These are phyloP conservation scores for Xylariaceae sp. DNA, from an alignment of 2,329 filamentous ascomycete species.

Conservation along the genomic window DNA sequence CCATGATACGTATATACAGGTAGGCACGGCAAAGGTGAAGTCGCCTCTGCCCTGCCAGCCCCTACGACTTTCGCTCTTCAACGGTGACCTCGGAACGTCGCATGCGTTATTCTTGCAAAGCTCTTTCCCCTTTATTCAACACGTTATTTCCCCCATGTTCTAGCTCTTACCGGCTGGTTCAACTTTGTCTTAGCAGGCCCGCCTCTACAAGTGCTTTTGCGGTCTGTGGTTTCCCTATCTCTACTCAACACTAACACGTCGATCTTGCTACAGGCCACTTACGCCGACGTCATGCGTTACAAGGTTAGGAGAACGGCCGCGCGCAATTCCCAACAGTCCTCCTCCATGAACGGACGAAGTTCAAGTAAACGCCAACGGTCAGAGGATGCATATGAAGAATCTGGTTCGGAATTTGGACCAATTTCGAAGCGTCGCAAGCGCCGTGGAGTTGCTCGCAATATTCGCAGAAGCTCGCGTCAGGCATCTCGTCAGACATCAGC, in stretches of 20 bases:
- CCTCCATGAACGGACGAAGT: constrained; percentile 3
- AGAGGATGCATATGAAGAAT: constrained; percentile 25
- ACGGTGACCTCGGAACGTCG: background rate
- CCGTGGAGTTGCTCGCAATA: background rate
- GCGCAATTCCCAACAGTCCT: constrained; percentile 19
- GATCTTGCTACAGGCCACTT: constrained; percentile 23
- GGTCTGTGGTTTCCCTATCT: background rate
- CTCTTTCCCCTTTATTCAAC: background rate
- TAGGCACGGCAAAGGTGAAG: no score
- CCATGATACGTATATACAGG: no score
- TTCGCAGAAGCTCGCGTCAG: constrained; percentile 18
- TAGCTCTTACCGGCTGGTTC: background rate
- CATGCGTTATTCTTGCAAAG: background rate
- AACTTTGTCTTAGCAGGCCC: background rate
- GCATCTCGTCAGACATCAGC: constrained; percentile 16
- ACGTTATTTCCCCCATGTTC: background rate
- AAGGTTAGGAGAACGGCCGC: constrained; percentile 24
- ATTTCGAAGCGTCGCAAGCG: constrained; percentile 15
- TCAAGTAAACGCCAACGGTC: constrained; percentile 16
- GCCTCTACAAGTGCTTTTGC: background rate
- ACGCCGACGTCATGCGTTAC: constrained; percentile 27
- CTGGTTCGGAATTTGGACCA: constrained; percentile 15
- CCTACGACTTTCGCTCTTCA: no score
- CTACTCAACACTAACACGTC: constrained; percentile 1
- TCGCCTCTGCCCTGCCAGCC: no score